Evolutionary conservation across 2,329 filamentous ascomycete genomes (phyloP), one percentile per base, ranked within the genome.

Genomic region (Pseudopyricularia javanii): DNA sequence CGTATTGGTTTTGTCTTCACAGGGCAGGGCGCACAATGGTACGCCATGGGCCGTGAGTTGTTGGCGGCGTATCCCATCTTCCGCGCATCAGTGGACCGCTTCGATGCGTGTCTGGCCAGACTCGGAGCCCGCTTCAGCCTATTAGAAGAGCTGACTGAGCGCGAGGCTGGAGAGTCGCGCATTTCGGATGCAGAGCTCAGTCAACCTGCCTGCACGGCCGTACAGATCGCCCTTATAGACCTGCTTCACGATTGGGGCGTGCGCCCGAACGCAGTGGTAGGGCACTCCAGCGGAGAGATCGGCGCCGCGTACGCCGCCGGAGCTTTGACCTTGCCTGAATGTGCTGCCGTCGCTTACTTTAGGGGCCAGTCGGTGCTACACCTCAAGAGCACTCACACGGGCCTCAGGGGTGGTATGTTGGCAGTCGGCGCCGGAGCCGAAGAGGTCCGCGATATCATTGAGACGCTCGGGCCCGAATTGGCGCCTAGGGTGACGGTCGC

Each of bases 21-120:
- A 2, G 68, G 68, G 1, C 66, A 69, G 49, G 67, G 67, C 11
- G 67, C 67, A 0, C 67, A 69, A 51, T 69, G 66, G 66, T 53
- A 59, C 4, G 60, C 56, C 45, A 69, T 69, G 66, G 67, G 67
- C n/a, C 59, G 59, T 4, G 65, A 69, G 57, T 61, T 70, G 12
- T 20, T 50, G 5, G 17, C 32, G 3, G 50, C 54, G 3, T 58
- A 57, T 32, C 58, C 61, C 1, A 50, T 61, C 34, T 61, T 60
- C 53, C 55, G 54, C 43, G 14, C 50, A 12, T 57, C 55, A n/a
- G 55, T 64, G 20, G 51, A 58, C 24, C 48, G 58, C 40, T 58
- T 59, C 1, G 60, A 59, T 12, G 53, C 52, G 7, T 54, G 56
- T 26, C 56, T 62, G 4, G 30, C 26, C 1, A 35, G 51, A 17